A percentile compares a stretch with the other conserved stretches of the same genome.
Conservation (phyloP, 129 eudicot genomes). For the Flaveria robusta region DNA sequence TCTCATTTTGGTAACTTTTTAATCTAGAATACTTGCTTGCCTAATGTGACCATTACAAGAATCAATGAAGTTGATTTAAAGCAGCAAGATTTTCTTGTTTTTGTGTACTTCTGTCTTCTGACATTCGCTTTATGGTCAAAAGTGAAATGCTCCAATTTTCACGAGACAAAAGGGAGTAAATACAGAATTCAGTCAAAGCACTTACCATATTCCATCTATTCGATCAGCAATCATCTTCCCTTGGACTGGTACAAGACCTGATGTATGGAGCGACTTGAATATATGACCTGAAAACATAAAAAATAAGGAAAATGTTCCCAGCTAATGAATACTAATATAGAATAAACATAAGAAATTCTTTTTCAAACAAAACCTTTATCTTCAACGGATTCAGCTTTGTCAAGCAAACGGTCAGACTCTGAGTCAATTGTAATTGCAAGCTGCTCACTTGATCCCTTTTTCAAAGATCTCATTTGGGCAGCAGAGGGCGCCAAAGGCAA, state of each 20-base stretch:
- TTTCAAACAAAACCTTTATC: slow-evolving; percentile 61
- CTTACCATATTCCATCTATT: slow-evolving; percentile 86
- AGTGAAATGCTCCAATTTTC: neutral
- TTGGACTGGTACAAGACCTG: slow-evolving; percentile 79
- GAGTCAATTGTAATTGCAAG: slow-evolving; percentile 66
- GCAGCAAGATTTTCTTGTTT: neutral
- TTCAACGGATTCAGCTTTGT: slow-evolving; percentile 50
- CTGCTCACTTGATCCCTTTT: slow-evolving; percentile 78
- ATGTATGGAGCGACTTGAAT: slow-evolving; percentile 73
- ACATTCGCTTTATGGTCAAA: neutral
- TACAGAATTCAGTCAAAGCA: slow-evolving; percentile 1
- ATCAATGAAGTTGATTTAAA: neutral
- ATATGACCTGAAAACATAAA: slow-evolving; percentile 66
- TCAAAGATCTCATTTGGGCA: slow-evolving; percentile 46
- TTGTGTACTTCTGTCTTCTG: neutral
- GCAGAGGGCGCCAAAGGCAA: neutral
- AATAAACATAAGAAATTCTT: neutral
- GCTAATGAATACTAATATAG: slow-evolving; percentile 13
- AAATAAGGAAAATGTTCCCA: slow-evolving; percentile 12
- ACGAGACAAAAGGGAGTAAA: neutral
- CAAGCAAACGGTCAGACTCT: slow-evolving; percentile 63
- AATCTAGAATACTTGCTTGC: neutral
- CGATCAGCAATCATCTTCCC: slow-evolving; percentile 87
- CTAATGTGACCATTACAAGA: neutral
- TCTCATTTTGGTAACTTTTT: neutral